Base-by-base conservation (phyloP, 2,329 filamentous ascomycete genomes). In the Trematosphaeria pertusa region DNA sequence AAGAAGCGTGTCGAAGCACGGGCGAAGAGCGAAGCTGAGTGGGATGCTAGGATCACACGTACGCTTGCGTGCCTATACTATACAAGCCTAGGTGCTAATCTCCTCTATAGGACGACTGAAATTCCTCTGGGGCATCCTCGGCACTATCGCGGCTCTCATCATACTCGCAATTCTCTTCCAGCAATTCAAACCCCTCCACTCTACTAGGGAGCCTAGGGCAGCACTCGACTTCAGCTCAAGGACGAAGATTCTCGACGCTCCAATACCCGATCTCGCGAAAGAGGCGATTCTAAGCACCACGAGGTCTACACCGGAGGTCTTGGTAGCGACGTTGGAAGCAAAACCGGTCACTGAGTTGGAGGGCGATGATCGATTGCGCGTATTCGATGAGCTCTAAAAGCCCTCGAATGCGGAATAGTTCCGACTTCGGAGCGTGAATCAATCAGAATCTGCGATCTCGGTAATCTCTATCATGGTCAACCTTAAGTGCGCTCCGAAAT, bases 1-100 rank as follows among this genome's bases (percentile, higher is more conserved):
- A 79, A 83, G 38, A 73, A 79, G 44, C 78, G 83, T 6, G 83
- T 92, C 11, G 86, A 88, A 64, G 75, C 76, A 20, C 89, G 87
- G 80, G 86, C 89, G 66, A 78, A 77, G 45, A 79, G 82, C 1
- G 88, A 91, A 69, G 77, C 75, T 37, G 82, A 85, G 59, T 87
- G 86, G 78, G 83, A 88, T 70, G 84, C 87, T 60, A 83, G 78
- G 59, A 88, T 60, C 7, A 64, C 85, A 17, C 59, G 69, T 71
- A 65, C 10, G 64, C n/a, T n/a, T n/a, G n/a, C n/a, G n/a, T n/a
- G n/a, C n/a, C n/a, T n/a, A n/a, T n/a, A n/a, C n/a, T n/a, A n/a
- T n/a, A n/a, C n/a, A n/a, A n/a, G n/a, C n/a, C n/a, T n/a, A n/a
- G n/a, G n/a, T n/a, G n/a, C n/a, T n/a, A n/a, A n/a, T n/a, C n/a